Conservation (phyloP, 805 yeast genomes). For the Sugiyamaella valdiviana region DNA sequence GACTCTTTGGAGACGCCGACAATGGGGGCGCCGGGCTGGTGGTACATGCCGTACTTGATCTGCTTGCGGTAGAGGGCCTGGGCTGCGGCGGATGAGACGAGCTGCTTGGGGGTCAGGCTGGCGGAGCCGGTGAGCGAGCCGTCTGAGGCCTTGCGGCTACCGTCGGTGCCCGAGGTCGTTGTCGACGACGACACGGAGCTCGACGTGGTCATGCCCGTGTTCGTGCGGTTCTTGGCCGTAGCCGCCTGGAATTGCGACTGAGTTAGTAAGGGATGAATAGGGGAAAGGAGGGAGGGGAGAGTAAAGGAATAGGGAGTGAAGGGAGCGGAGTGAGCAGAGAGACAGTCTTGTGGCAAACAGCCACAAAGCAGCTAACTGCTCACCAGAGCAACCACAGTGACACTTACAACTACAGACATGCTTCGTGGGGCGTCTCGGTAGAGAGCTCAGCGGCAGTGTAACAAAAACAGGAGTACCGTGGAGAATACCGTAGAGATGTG, state of each 20-base stretch:
- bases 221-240: background rate
- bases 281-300: background rate
- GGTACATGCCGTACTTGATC: constrained; percentile 30
- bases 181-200: constrained; percentile 1
- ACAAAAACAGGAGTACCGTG: too few relatives aligned
- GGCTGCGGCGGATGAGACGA: constrained; percentile 25
- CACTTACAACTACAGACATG: background rate
- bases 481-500: too few relatives aligned
- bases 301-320: background rate
- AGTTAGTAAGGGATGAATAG: background rate
- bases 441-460: background rate
- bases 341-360: too few relatives aligned
- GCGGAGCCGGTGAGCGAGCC: background rate
- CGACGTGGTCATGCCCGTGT: constrained; percentile 1
- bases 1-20: constrained; percentile 32
- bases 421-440: background rate
- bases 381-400: background rate
- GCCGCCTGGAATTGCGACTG: background rate
- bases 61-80: constrained; percentile 33
- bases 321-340: too few relatives aligned
- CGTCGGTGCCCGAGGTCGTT: background rate
- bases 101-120: constrained; percentile 6
- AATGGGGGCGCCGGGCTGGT: constrained; percentile 32
- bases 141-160: background rate
- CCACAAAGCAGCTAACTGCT: too few relatives aligned